Base-by-base conservation (phyloP, 2,329 filamentous ascomycete species). In the Microcera coccophila region DNA sequence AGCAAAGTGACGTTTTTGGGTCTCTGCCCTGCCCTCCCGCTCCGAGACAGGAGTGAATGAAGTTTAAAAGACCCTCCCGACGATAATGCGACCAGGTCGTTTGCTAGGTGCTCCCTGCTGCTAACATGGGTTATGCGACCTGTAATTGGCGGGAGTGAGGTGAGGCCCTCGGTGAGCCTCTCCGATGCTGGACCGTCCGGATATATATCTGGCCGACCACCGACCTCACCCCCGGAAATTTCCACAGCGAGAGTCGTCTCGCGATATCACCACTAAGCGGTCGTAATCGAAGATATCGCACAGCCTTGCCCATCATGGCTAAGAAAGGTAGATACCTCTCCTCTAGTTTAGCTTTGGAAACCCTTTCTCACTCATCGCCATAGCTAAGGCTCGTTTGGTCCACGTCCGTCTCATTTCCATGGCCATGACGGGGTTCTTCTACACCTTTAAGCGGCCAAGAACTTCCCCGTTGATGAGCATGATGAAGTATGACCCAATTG, bases 341-440 rank as follows among this genome's bases (percentile, higher is more conserved):
- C 16, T n/a, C n/a, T 15, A 14, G 7, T 15, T n/a, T 9, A 8
- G 33, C 8, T 26, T 26, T 26, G 22, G 12, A 7, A 12, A 7
- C 33, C 31, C 31, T 7, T 11, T 17, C 32, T 35, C 15, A n/a
- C 22, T 41, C 18, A 12, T 22, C 18, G 5, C 29, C 32, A 19
- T 65, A 94, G 89, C 76, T 48, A 97, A 97, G 76, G 87, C 90
- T 63, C 89, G 94, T 66, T 85, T 91, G 55, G 84, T 98, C 65
- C 81, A 87, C 64, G 91, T 96, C 67, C 90, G 93, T 65, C 85
- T 98, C 55, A 76, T 98, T 66, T 95, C 90, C 52, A 98, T 98
- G 93, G 93, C 93, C 65, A 85, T 95, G 85, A 98, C 93, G 19
- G 93, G 93, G 62, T 98, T 90, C 78, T 98, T 91, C 77, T 90